A percentile compares a stretch with the other conserved stretches of the same genome.
phyloP scores from a whole-genome alignment of 129 eudicot species.

The Pittosporum tobira region DNA sequence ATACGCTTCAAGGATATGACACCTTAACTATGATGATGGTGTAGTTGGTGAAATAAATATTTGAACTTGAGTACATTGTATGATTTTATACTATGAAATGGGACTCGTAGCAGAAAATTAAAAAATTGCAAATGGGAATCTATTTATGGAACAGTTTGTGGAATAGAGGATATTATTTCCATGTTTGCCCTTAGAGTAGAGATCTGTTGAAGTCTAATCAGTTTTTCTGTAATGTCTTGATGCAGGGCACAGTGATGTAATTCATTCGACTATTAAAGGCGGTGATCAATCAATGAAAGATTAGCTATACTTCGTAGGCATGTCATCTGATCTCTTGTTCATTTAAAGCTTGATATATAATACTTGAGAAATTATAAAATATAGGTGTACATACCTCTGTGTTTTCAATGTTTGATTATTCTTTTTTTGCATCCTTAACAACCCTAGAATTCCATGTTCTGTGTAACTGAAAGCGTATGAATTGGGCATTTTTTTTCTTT shows the following conservation, averaged over 20 bases:
- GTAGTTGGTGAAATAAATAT: no score
- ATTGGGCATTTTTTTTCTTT: no score
- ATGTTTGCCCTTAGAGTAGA: no score
- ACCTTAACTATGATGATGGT: no score
- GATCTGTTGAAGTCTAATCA: background rate
- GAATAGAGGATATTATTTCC: no score
- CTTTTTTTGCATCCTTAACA: background rate
- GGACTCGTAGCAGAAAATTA: no score
- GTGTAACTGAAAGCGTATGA: background rate
- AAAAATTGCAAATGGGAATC: no score
- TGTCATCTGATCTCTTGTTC: background rate
- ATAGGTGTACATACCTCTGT: background rate
- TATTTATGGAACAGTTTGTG: no score
- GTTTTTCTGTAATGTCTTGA: background rate
- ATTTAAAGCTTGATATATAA: background rate
- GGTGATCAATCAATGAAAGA: constrained; percentile 14
- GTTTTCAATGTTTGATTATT: background rate
- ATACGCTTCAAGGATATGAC: no score
- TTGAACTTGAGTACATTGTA: no score
- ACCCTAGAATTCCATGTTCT: background rate
- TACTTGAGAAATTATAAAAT: background rate
- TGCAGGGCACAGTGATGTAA: constrained; percentile 36
- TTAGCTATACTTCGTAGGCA: background rate
- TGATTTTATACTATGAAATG: no score
- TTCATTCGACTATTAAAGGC: constrained; percentile 12